Evolutionary conservation across 2,329 filamentous ascomycete species (phyloP), one percentile per base, ranked within the genome.

Genomic region (Colletotrichum ledebouriae): DNA sequence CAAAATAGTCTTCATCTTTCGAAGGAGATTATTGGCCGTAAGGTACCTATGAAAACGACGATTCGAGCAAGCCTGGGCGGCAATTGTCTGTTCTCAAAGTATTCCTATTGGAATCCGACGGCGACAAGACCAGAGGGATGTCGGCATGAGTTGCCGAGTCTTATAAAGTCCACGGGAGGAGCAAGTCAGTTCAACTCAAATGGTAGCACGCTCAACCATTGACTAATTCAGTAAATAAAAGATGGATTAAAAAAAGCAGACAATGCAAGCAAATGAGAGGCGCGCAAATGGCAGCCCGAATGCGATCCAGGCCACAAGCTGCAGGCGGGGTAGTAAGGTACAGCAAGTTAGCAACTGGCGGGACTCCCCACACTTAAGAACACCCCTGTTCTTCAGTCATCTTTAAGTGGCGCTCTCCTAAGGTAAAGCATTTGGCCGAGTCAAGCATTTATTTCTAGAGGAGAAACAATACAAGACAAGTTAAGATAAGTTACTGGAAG

Each of bases 341-440:
- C 61, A 66, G 55, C n/a, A n/a, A n/a, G n/a, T n/a, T n/a, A n/a
- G n/a, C 39, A 59, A 20, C 59, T 39, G 60, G 61, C 39, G 44
- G 61, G 61, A 55, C 55, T 69, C 66, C 49, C 56, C 66, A 59
- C 66, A 58, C 17, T 65, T 29, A 57, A 49, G 39, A 50, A n/a
- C 29, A 59, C 15, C 37, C 37, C 3, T n/a, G 47, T n/a, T 29
- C 29, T 29, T 29, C 1, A 29, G 29, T 13, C 46, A 15, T 25
- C 29, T 17, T 13, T 17, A 20, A 20, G 13, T 55, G 4, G 25
- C 39, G 33, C 33, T 34, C 52, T 39, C 5, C 12, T 12, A 39
- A 39, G 34, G 34, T 39, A 39, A 4, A 1, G 10, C 37, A 12
- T 25, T 25, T 25, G 5, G 25, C 3, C 4, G 25, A 25, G 34